Evolutionary conservation across 31 red algal species (phyloP).

Genomic region (Bonnemaisonia californica): DNA sequence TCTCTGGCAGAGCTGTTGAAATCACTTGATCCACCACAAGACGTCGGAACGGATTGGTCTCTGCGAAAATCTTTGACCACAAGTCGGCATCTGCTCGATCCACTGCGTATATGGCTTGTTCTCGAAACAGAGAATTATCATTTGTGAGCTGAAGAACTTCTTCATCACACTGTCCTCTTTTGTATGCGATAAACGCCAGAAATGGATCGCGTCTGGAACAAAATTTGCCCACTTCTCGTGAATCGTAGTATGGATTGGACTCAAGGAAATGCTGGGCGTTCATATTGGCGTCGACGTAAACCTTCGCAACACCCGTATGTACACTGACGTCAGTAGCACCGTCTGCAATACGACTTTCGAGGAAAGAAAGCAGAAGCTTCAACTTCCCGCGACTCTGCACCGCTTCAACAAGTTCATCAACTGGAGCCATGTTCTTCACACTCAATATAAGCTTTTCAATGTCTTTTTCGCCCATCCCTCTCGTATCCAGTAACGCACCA

Average conservation of each 20-base stretch:
- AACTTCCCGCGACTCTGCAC: conserved; percentile 88
- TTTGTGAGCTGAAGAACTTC: conserved; percentile 91
- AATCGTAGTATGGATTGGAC: conserved; percentile 95
- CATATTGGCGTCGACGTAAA: conserved; percentile 91
- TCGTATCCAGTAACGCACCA: conserved; percentile 82
- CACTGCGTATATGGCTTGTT: conserved; percentile 96
- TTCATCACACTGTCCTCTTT: conserved; percentile 89
- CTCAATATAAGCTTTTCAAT: conserved; percentile 88
- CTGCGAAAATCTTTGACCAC: conserved; percentile 87
- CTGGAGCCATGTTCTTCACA: conserved; percentile 94
- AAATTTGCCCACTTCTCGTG: conserved; percentile 86
- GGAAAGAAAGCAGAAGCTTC: conserved; percentile 75
- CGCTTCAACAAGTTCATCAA: conserved; percentile 83
- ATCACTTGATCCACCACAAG: conserved; percentile 93
- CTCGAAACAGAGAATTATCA: conserved; percentile 91
- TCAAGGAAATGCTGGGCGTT: conserved; percentile 98
- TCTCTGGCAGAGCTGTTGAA: conserved; percentile 89
- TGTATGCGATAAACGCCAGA: conserved; percentile 92
- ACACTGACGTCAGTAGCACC: conserved; percentile 84
- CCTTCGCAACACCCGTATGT: conserved; percentile 95
- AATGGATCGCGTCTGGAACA: conserved; percentile 92
- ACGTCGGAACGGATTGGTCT: conserved; percentile 84
- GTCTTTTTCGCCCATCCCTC: conserved; percentile 76
- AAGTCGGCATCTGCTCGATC: conserved; percentile 85
- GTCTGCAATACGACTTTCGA: conserved; percentile 89